These are phyloP conservation scores for Xylaria sp. DNA, from an alignment of 2,329 filamentous ascomycete species.

Conservation along the genomic window DNA sequence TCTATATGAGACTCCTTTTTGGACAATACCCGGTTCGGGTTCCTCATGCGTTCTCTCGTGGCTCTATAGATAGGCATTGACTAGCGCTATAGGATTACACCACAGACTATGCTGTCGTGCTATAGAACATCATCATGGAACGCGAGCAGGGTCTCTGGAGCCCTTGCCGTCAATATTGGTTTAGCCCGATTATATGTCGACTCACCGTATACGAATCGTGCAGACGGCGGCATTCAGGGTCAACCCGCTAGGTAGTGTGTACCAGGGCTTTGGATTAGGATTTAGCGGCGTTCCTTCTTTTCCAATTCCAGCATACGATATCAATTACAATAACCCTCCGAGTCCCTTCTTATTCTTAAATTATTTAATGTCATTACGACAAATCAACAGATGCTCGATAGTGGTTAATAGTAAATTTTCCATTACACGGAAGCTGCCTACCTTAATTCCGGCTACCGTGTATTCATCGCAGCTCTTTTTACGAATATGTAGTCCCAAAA, in stretches of 20 bases:
- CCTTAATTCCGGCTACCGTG: not conserved
- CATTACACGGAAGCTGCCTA: conserved; percentile 22
- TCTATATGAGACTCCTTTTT: not conserved
- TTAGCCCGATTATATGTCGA: not conserved
- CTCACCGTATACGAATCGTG: conserved; percentile 12
- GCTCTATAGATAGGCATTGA: not conserved
- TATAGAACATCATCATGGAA: too few relatives aligned
- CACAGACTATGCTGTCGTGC: not conserved
- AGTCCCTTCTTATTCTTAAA: not conserved
- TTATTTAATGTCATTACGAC: not conserved
- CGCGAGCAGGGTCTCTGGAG: not conserved
- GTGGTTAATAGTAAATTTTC: not conserved
- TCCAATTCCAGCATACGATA: not conserved
- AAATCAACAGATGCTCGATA: not conserved
- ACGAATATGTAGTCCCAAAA: too few relatives aligned
- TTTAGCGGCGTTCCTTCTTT: not conserved
- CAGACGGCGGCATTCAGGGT: conserved; percentile 4
- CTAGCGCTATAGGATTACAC: not conserved
- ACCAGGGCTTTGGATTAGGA: not conserved
- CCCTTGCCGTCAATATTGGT: not conserved
- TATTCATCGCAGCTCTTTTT: too few relatives aligned
- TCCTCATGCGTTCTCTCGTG: too few relatives aligned
- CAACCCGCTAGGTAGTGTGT: too few relatives aligned
- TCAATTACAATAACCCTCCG: not conserved
- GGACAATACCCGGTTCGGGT: not conserved